These are phyloP conservation scores for Fusarium nematophilum DNA, from an alignment of 2,329 filamentous ascomycete species.

Conservation along the genomic window DNA sequence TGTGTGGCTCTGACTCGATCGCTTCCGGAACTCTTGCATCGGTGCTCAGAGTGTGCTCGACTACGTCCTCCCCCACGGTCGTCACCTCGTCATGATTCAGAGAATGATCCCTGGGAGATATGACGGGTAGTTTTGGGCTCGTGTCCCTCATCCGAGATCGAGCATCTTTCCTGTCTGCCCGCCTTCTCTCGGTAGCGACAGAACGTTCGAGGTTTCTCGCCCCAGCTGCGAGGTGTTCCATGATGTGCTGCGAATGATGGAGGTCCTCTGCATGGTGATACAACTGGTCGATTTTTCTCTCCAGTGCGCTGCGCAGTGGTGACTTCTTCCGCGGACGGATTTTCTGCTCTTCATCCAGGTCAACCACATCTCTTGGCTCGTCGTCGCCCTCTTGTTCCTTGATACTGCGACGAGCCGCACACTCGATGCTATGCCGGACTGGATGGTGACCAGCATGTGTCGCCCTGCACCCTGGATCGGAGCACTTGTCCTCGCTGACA, in stretches of 20 bases:
- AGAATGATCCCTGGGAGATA: constrained; percentile 16
- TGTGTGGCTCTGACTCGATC: constrained; percentile 19
- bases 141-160: background rate
- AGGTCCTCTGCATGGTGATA: constrained; percentile 50
- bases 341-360: constrained; percentile 13
- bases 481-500: constrained; percentile 37
- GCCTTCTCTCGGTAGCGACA: constrained; percentile 3
- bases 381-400: constrained; percentile 1
- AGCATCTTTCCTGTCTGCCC: constrained; percentile 8
- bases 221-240: constrained; percentile 48
- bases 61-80: constrained; percentile 6
- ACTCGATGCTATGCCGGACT: constrained; percentile 49
- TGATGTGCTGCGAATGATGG: constrained; percentile 48
- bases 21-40: constrained; percentile 18
- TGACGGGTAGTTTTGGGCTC: background rate
- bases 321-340: background rate
- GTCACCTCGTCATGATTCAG: constrained; percentile 26
- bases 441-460: constrained; percentile 43
- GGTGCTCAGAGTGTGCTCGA: constrained; percentile 23
- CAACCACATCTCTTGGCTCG: constrained; percentile 11
- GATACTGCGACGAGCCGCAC: constrained; percentile 32
- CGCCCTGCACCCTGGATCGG: constrained; percentile 45
- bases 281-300: constrained; percentile 45
- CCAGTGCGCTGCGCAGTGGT: constrained; percentile 19
- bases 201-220: constrained; percentile 7